phyloP scores from a whole-genome alignment of 169 alveolate genomes.

The Haemoproteus tartakovskyi region DNA sequence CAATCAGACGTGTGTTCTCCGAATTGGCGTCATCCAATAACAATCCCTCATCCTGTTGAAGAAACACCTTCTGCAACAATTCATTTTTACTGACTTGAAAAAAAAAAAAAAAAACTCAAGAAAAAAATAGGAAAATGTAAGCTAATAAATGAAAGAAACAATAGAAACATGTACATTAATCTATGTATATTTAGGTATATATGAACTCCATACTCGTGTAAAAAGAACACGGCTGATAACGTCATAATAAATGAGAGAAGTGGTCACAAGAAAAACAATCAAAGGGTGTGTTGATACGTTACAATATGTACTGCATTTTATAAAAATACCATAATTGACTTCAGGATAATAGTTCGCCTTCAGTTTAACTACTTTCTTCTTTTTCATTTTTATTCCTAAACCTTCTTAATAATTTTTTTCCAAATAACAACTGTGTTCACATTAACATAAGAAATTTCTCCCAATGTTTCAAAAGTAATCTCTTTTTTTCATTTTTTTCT shows the following conservation, averaged over 20 bases:
- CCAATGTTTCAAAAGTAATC: too few relatives aligned
- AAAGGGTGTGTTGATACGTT: too few relatives aligned
- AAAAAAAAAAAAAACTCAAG: too few relatives aligned
- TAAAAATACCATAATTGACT: slow-evolving; percentile 34
- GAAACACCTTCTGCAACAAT: slow-evolving; percentile 12
- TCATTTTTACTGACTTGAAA: slow-evolving; percentile 43
- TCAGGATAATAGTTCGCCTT: slow-evolving; percentile 41
- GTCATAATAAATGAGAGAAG: too few relatives aligned
- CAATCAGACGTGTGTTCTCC: slow-evolving; percentile 12
- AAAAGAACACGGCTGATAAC: too few relatives aligned
- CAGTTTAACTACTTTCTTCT: slow-evolving; percentile 44
- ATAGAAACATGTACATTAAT: neutral
- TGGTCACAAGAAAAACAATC: too few relatives aligned
- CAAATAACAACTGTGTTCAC: too few relatives aligned
- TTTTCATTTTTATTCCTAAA: slow-evolving; percentile 18
- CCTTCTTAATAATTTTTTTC: neutral
- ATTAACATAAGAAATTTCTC: too few relatives aligned
- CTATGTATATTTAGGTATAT: too few relatives aligned
- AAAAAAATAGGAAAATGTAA: neutral
- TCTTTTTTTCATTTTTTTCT: too few relatives aligned
- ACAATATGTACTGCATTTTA: too few relatives aligned
- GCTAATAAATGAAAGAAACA: neutral
- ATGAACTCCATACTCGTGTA: too few relatives aligned
- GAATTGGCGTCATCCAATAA: slow-evolving; percentile 20
- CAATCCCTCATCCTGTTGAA: neutral